A percentile compares a stretch with the other conserved stretches of the same genome.
Conservation (phyloP, 2,329 filamentous ascomycete species). For the Xylariaceae sp. region DNA sequence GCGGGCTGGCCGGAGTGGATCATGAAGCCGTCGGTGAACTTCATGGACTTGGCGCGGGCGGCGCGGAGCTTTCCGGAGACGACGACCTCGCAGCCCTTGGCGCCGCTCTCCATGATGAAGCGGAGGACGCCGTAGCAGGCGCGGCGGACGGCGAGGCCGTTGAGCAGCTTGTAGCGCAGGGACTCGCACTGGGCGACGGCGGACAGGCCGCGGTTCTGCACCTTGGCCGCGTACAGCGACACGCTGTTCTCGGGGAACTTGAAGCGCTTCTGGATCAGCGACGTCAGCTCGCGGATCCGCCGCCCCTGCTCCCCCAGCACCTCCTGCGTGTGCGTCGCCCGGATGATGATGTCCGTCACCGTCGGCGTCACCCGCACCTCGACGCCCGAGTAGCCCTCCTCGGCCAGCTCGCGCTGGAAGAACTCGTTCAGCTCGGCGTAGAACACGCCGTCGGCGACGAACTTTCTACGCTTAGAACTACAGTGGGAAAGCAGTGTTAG, state of each 20-base stretch:
- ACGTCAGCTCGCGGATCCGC: conserved; percentile 99
- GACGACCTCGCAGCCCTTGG: conserved; percentile 99
- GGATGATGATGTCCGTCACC: conserved; percentile 99
- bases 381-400: conserved; percentile 99
- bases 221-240: conserved; percentile 99
- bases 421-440: conserved; percentile 99
- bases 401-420: conserved; percentile 99
- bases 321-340: conserved; percentile 99
- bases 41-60: conserved; percentile 99
- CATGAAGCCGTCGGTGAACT: conserved; percentile 99
- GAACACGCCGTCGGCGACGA: conserved; percentile 98
- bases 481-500: conserved; percentile 26
- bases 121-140: conserved; percentile 99
- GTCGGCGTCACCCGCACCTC: conserved; percentile 99
- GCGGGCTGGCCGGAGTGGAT: conserved; percentile 99
- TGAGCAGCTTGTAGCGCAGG: conserved; percentile 99
- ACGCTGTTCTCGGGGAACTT: conserved; percentile 99
- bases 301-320: conserved; percentile 99
- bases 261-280: conserved; percentile 99
- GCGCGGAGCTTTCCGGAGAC: conserved; percentile 98
- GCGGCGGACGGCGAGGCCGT: conserved; percentile 97
- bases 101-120: conserved; percentile 99
- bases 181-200: conserved; percentile 99
- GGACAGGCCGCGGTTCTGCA: conserved; percentile 99
- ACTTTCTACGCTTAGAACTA: conserved; percentile 92